Conservation (phyloP, 1,284 basidiomycete species). For the Ustilago curta region DNA sequence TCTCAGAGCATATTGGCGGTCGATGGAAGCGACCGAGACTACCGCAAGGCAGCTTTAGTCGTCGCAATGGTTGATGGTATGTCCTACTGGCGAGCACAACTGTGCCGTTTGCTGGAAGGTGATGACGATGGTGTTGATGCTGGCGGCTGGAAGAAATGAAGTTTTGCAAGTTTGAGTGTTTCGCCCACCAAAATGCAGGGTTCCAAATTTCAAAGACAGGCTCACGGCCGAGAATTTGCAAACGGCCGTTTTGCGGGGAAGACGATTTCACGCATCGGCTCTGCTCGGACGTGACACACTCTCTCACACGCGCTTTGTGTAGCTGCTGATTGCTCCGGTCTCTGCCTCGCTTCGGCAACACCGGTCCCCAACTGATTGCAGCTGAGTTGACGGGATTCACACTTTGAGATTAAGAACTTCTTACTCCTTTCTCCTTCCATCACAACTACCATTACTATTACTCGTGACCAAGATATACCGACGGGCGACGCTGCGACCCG, state of each 20-base stretch:
- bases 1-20: constrained; percentile 15
- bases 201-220: constrained; percentile 4
- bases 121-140: neutral
- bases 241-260: constrained; percentile 26
- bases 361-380: constrained; percentile 12
- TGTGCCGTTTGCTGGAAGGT: neutral
- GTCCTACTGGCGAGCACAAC: neutral
- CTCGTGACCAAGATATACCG: neutral
- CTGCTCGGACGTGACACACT: too few species aligned
- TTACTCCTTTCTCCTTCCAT: too few species aligned
- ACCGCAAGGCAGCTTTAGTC: neutral
- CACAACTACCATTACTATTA: constrained; percentile 6
- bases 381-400: too few species aligned
- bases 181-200: constrained; percentile 11
- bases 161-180: too few species aligned
- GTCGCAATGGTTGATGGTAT: too few species aligned
- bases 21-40: neutral
- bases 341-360: constrained; percentile 28
- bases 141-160: neutral
- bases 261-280: constrained; percentile 13
- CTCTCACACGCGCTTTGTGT: too few species aligned
- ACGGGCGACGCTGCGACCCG: too few species aligned
- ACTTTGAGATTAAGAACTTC: too few species aligned
- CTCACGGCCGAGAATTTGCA: constrained; percentile 27
- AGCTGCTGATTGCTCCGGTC: neutral